Evolutionary conservation across 176 grass and related monocot species (phyloP).

Genomic region (Aegilops bicornis): DNA sequence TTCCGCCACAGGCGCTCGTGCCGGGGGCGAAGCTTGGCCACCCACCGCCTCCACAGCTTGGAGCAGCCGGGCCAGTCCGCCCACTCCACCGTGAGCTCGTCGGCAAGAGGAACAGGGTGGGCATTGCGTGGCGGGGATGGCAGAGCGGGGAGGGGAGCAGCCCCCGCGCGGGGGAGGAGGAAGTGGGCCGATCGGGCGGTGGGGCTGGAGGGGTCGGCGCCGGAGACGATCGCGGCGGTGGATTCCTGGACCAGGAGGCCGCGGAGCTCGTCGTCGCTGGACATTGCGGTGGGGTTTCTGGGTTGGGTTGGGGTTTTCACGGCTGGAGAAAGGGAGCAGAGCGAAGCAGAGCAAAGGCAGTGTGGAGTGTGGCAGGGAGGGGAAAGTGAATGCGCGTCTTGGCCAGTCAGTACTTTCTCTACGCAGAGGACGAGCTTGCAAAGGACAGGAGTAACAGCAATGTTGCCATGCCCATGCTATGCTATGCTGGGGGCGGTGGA

Average conservation of each 20-base stretch:
- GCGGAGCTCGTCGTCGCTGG: background rate
- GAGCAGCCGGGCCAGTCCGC: constrained; percentile 57
- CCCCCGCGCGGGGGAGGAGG: constrained; percentile 22
- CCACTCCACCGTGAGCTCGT: constrained; percentile 52
- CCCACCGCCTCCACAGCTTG: constrained; percentile 67
- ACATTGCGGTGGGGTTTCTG: background rate
- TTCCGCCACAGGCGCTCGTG: constrained; percentile 51
- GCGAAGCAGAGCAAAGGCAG: no score
- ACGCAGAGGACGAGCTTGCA: no score
- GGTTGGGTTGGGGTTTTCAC: no score
- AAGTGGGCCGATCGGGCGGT: constrained; percentile 35
- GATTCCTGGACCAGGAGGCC: background rate
- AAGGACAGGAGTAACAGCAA: no score
- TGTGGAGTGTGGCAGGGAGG: no score
- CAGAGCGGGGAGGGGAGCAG: constrained; percentile 1
- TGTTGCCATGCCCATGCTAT: no score
- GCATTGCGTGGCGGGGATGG: background rate
- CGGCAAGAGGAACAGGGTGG: background rate
- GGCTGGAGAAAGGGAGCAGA: no score
- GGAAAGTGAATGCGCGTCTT: no score
- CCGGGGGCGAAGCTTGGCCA: constrained; percentile 60
- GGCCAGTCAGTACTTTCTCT: no score
- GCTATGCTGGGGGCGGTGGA: no score
- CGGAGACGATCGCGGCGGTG: background rate
- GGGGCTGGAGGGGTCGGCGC: background rate